Evolutionary conservation across 495 filamentous ascomycete species (phyloP).

Genomic region (Xylaria castorea): DNA sequence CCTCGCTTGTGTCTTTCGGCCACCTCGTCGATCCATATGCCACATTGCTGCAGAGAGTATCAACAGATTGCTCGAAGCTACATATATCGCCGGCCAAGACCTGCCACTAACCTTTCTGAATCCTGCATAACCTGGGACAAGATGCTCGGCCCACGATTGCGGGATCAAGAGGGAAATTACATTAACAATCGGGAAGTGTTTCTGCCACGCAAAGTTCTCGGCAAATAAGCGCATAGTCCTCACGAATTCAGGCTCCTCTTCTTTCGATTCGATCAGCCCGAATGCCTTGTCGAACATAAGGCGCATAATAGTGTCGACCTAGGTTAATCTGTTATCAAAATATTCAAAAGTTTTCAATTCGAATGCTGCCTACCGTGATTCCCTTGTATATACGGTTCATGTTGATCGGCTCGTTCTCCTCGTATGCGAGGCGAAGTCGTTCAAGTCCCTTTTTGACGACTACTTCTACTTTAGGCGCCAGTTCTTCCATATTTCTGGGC

Average conservation of each 20-base stretch:
- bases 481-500: constrained; percentile 4
- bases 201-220: constrained; percentile 3
- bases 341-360: neutral
- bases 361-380: constrained; percentile 1
- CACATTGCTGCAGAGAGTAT: constrained; percentile 5
- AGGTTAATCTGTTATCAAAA: neutral
- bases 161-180: neutral
- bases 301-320: constrained; percentile 22
- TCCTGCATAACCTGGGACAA: constrained; percentile 9
- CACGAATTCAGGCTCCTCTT: constrained; percentile 8
- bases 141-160: neutral
- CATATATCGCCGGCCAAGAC: neutral
- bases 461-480: constrained; percentile 1
- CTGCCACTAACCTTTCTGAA: constrained; percentile 11
- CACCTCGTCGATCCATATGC: neutral
- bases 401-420: constrained; percentile 4
- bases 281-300: constrained; percentile 12
- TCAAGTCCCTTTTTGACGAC: constrained; percentile 14
- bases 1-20: constrained; percentile 10
- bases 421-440: neutral
- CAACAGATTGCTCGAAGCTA: neutral
- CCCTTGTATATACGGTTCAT: constrained; percentile 17
- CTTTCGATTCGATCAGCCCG: neutral
- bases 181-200: constrained; percentile 17
- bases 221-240: constrained; percentile 15